Percentiles rank a stretch among this genome's conserved stretches.
These are phyloP conservation scores for Asterochloris sp. DNA, from an alignment of 139 green algal species.

Conservation along the genomic window DNA sequence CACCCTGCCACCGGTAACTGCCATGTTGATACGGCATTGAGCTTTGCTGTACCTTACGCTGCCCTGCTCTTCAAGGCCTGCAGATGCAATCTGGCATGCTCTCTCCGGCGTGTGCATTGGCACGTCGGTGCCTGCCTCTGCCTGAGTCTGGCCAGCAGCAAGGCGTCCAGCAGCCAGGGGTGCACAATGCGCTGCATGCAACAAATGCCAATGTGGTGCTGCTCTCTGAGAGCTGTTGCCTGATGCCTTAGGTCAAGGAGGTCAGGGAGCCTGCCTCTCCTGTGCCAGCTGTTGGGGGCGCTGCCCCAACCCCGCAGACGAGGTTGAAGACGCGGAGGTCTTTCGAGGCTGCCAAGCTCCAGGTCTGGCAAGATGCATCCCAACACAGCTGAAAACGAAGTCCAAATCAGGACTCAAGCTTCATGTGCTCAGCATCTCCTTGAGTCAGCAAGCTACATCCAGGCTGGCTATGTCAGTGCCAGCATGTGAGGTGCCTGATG, in stretches of 20 bases:
- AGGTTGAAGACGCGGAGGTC: background rate
- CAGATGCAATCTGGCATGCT: too few relatives aligned
- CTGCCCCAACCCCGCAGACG: background rate
- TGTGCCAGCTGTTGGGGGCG: background rate
- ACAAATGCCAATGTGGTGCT: background rate
- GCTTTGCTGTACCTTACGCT: too few relatives aligned
- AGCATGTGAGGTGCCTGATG: too few relatives aligned
- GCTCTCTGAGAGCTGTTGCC: background rate
- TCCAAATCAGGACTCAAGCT: too few relatives aligned
- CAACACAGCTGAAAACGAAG: too few relatives aligned
- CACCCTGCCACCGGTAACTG: constrained; percentile 12
- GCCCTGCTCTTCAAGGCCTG: too few relatives aligned
- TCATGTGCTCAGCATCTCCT: too few relatives aligned
- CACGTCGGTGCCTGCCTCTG: background rate
- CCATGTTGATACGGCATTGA: too few relatives aligned
- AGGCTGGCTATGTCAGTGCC: too few relatives aligned
- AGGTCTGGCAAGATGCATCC: constrained; percentile 18
- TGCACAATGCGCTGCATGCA: background rate
- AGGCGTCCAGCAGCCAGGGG: background rate
- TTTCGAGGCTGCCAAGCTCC: constrained; percentile 41
- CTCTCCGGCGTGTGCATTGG: background rate
- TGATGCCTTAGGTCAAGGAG: background rate
- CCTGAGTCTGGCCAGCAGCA: background rate
- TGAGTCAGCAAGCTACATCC: too few relatives aligned
- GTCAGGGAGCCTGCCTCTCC: constrained; percentile 7